Base-by-base conservation (phyloP, 2,329 filamentous ascomycete genomes). In the Cladosporium cucumerinum region DNA sequence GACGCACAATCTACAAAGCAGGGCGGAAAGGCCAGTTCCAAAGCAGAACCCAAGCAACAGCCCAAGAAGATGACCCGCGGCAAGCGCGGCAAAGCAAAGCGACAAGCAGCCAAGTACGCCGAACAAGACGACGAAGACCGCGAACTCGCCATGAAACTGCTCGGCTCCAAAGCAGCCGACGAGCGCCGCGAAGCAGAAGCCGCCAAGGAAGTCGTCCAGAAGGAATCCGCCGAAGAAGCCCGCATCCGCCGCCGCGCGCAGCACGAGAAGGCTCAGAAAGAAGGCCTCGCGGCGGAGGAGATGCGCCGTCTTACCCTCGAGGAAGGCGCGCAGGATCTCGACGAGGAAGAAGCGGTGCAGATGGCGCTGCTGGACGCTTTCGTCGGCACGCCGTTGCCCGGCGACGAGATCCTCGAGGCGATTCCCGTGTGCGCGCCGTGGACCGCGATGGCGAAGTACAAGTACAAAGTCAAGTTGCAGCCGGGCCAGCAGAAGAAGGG, bases 121-220 rank as follows among this genome's bases (percentile, higher is more conserved):
- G 82, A 96, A 71, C 95, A 98, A 82, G 94, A 98, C 71, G 93
- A 97, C 63, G 94, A 97, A 77, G 95, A 99, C 73, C 91, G 93
- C 14, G 86, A 85, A 7, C 85, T 93, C 0, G 92, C 93, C 34
- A 90, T 97, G 78, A 85, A 88, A 26, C 84, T 98, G n/a, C 87
- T 97, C n/a, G 95, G 95, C 46, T 89, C 91, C 1, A 81, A 84
- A 66, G 84, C 85, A 0, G 89, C 89, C 1, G 85, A 86, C 43
- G 84, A 90, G 70, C 87, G 88, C 67, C 86, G 85, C 16, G 86
- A 89, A 70, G 89, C 87, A 2, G 89, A 91, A 49, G 78, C 78
- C 54, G 79, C 79, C 5, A 74, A 74, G 71, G 85, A 86, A 0
- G 82, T 84, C 66, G 87, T 87, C 43, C 91, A 90, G 67, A 85